Evolutionary conservation across 495 filamentous ascomycete genomes (phyloP), one percentile per base, ranked within the genome.

Genomic region (Trypethelium eluteriae): DNA sequence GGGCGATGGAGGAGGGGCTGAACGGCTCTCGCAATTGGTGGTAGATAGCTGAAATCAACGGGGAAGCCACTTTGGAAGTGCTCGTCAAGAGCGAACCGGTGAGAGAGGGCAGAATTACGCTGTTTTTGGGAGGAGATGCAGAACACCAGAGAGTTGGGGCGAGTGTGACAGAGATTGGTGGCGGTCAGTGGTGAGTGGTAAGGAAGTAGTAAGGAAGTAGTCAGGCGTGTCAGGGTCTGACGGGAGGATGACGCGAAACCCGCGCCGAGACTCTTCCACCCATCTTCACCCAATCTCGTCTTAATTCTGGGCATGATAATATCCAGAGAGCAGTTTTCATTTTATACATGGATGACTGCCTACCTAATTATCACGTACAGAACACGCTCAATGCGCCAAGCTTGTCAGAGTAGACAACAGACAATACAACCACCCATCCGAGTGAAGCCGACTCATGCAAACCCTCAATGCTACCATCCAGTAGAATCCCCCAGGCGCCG

Each of bases 41-140:
- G 53, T 59, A 59, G 53, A 59, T 59, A 14, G 11, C 36, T 18
- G 34, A 18, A 32, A 18, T 59, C 6, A 36, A 18, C 5, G 18
- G 18, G 53, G 53, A 59, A 59, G 53, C 53, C 53, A 59, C 53
- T 59, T 59, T 59, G 53, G 53, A 14, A 7, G 53, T 35, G 53
- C 53, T 59, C 53, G 18, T 36, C 18, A 34, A 36, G 53, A 59
- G 53, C 53, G 10, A 14, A 59, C 53, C 53, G 53, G 53, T 7
- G 49, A 53, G 53, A 59, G 11, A 32, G 32, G 11, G 5, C 18
- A 10, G 7, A 7, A 5, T 36, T 4, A 59, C 6, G 25, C 3
- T 10, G 53, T 11, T 59, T 34, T 36, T 7, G 36, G 53, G 53
- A 35, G 5, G 32, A 32, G 32, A 35, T 25, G 25, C 25, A 6